These are phyloP conservation scores for Globisporangium cystogenes DNA, from an alignment of 352 stramenopile species.

Conservation along the genomic window DNA sequence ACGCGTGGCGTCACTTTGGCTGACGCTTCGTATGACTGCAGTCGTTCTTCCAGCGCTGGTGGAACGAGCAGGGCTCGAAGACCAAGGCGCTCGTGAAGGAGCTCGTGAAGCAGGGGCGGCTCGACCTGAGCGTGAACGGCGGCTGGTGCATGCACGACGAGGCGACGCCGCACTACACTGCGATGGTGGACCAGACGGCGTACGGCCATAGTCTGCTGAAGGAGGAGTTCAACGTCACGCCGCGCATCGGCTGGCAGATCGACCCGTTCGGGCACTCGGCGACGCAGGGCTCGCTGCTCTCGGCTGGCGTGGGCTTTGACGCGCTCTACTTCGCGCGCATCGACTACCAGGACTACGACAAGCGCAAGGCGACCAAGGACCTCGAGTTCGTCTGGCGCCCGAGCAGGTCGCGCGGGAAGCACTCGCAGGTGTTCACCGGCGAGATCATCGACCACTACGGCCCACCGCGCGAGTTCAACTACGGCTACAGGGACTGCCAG, in stretches of 20 bases:
- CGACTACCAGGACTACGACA: constrained; percentile 95
- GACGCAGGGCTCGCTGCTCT: constrained; percentile 91
- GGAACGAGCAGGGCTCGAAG: constrained; percentile 80
- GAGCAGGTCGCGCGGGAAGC: constrained; percentile 79
- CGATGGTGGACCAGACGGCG: constrained; percentile 98
- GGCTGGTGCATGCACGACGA: constrained; percentile 99
- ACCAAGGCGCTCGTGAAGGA: constrained; percentile 73
- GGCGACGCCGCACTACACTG: constrained; percentile 93
- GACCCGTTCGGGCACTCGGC: constrained; percentile 95
- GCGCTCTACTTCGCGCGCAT: constrained; percentile 97
- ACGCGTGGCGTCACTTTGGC: too few species aligned
- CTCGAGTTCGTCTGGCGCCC: constrained; percentile 96
- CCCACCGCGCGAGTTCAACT: constrained; percentile 71
- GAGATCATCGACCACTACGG: constrained; percentile 85
- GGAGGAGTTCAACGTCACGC: constrained; percentile 91
- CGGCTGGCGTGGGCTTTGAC: constrained; percentile 91
- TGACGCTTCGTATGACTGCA: constrained; percentile 10
- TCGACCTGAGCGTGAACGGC: constrained; percentile 93
- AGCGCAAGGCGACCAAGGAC: constrained; percentile 81
- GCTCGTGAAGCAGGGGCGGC: constrained; percentile 88
- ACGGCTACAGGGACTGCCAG: constrained; percentile 51
- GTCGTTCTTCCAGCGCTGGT: constrained; percentile 97
- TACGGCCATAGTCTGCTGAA: constrained; percentile 95
- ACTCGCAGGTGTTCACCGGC: constrained; percentile 82
- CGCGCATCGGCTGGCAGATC: constrained; percentile 97